A percentile compares a stretch with the other conserved stretches of the same genome.
Conservation (phyloP, 2,329 filamentous ascomycete species). For the Ilyonectria mors-panacis region DNA sequence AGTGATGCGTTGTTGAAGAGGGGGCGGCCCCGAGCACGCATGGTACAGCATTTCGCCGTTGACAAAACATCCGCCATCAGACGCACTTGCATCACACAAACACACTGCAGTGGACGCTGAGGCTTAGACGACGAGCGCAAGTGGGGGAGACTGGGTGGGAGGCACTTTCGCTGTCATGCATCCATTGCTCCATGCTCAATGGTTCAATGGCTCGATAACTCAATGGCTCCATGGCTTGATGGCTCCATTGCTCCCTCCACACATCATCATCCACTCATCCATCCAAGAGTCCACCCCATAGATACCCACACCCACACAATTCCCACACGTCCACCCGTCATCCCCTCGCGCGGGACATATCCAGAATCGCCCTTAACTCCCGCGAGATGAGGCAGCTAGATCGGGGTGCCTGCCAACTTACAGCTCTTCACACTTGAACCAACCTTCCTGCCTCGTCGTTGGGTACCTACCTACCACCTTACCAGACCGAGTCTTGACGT, state of each 20-base stretch:
- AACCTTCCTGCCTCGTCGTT: not conserved
- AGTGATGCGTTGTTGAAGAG: not conserved
- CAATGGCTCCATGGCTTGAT: conserved; percentile 27
- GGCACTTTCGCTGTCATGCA: conserved; percentile 10
- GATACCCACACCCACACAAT: conserved; percentile 5
- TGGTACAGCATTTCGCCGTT: not conserved
- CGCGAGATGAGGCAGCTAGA: not conserved
- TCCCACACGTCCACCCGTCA: not conserved
- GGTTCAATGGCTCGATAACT: conserved; percentile 17
- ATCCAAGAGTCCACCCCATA: conserved; percentile 11
- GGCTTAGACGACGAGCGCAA: conserved; percentile 38
- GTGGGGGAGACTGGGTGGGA: not conserved
- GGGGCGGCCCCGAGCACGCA: not conserved
- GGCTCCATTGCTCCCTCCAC: conserved; percentile 30
- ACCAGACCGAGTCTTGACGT: not conserved
- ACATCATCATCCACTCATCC: conserved; percentile 16
- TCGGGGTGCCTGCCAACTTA: too few species aligned
- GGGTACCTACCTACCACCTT: not conserved
- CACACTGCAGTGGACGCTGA: conserved; percentile 34
- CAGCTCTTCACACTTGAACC: not conserved
- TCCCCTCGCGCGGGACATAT: conserved; percentile 3
- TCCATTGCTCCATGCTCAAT: conserved; percentile 15
- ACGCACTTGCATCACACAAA: conserved; percentile 37
- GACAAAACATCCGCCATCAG: not conserved
- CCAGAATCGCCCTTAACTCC: not conserved